phyloP scores from a whole-genome alignment of 371 early-diverging fungal species.

The Saksenaea oblongispora region DNA sequence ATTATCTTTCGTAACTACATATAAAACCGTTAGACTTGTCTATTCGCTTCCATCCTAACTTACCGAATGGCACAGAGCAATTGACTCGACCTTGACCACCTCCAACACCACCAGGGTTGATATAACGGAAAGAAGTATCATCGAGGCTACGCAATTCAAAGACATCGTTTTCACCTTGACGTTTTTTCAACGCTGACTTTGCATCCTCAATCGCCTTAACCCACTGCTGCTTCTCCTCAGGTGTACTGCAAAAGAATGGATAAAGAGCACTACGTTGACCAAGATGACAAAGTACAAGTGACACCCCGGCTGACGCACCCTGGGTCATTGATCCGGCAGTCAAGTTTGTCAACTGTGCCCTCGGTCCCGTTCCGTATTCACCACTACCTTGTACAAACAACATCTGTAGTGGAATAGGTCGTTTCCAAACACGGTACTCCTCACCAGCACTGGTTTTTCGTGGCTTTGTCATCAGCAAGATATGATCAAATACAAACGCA shows the following conservation, averaged over 20 bases:
- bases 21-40: neutral
- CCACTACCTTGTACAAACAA: conserved; percentile 40
- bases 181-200: conserved; percentile 46
- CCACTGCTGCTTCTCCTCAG: conserved; percentile 84
- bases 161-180: conserved; percentile 55
- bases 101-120: conserved; percentile 14
- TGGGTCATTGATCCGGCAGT: conserved; percentile 7
- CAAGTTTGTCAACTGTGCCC: conserved; percentile 2
- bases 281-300: conserved; percentile 38
- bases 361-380: conserved; percentile 18
- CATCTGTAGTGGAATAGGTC: conserved; percentile 67
- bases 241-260: conserved; percentile 50
- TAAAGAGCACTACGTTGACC: conserved; percentile 44
- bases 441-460: conserved; percentile 54
- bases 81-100: conserved; percentile 59
- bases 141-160: conserved; percentile 65
- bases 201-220: conserved; percentile 82
- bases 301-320: conserved; percentile 10
- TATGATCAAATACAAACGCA: conserved; percentile 90
- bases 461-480: conserved; percentile 78
- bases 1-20: conserved; percentile 15
- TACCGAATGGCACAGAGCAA: conserved; percentile 71
- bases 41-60: too few relatives aligned
- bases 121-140: conserved; percentile 42
- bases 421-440: conserved; percentile 66